Percentiles rank a stretch among this genome's conserved stretches.
phyloP scores from a whole-genome alignment of 2,329 filamentous ascomycete genomes.

The Pyrenophora teres region DNA sequence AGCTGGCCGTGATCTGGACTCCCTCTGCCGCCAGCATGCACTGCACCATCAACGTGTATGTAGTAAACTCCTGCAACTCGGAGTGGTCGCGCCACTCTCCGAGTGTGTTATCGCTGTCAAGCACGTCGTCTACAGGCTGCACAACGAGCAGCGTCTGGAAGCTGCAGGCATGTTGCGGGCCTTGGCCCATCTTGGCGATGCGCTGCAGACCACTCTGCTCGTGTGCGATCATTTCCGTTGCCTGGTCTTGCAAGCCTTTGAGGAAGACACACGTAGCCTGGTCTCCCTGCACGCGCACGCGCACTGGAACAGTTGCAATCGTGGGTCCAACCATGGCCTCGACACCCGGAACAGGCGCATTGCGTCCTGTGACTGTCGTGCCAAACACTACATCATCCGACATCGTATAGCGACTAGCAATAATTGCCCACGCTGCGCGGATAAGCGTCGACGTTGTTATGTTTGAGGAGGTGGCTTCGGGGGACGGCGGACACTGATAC shows the following conservation, averaged over 20 bases:
- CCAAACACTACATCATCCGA: constrained; percentile 4
- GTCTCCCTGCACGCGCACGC: constrained; percentile 18
- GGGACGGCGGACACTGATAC: background rate
- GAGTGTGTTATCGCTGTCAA: too few species aligned
- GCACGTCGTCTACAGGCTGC: too few species aligned
- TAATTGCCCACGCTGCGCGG: constrained; percentile 38
- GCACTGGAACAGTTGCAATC: constrained; percentile 38
- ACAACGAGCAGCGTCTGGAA: too few species aligned
- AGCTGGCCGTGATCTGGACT: constrained; percentile 3
- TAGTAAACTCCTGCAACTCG: too few species aligned
- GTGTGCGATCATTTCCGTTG: constrained; percentile 28
- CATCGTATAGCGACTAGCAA: constrained; percentile 22
- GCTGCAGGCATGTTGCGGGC: too few species aligned
- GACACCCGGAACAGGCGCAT: background rate
- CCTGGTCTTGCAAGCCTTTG: constrained; percentile 16
- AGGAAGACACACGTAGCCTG: constrained; percentile 18
- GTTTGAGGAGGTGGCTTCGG: background rate
- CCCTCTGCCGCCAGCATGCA: too few species aligned
- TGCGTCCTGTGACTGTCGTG: background rate
- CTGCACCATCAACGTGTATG: too few species aligned
- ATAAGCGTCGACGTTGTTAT: constrained; percentile 16
- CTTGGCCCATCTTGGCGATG: constrained; percentile 17
- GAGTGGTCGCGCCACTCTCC: too few species aligned
- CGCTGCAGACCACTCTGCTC: constrained; percentile 43
- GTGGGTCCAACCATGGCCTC: constrained; percentile 29